Evolutionary conservation across 176 grass and related monocot species (phyloP), one percentile per base, ranked within the genome.

Genomic region (Bothriochloa decipiens): DNA sequence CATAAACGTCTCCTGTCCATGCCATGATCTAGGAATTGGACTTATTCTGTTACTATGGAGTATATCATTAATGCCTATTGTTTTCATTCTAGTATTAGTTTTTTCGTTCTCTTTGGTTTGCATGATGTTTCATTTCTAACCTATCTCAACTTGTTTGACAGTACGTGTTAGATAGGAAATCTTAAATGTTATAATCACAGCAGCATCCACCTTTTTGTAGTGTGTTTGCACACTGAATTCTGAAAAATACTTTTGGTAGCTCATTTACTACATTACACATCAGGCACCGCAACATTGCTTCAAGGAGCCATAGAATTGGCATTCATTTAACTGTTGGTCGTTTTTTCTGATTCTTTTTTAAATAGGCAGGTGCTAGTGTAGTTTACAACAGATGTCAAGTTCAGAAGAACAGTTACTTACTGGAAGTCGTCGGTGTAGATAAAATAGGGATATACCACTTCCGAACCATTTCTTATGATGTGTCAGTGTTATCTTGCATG

Each of bases 401-500:
- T n/a, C 53, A 46, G 6, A 11, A 66, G 32, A 0, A 22, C 5
- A 39, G 9, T 22, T 27, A 26, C 17, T 49, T 45, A 16, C 26
- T 32, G 27, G 28, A 11, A 68, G 12, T 52, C 43, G n/a, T 36
- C 27, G n/a, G 22, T 77, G 53, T 17, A 68, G 33, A 77, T 35
- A 40, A 45, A 18, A 47, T 26, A 10, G 53, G 53, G 53, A 16
- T 4, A 11, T 55, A 53, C 49, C 20, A 1, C 27, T 35, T 25
- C 16, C 14, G 27, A 50, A 16, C 22, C 40, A 39, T 70, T 23
- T 25, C 15, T 83, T 64, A 74, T 64, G 81, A 83, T 83, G 27
- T 64, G 37, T 15, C 18, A 17, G 22, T 28, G 3, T 27, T 47
- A 74, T 74, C 11, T 10, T 23, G 41, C 11, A 7, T 0, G 1